These are phyloP conservation scores for Microdochium trichocladiopsis DNA, from an alignment of 2,329 filamentous ascomycete genomes.

Conservation along the genomic window DNA sequence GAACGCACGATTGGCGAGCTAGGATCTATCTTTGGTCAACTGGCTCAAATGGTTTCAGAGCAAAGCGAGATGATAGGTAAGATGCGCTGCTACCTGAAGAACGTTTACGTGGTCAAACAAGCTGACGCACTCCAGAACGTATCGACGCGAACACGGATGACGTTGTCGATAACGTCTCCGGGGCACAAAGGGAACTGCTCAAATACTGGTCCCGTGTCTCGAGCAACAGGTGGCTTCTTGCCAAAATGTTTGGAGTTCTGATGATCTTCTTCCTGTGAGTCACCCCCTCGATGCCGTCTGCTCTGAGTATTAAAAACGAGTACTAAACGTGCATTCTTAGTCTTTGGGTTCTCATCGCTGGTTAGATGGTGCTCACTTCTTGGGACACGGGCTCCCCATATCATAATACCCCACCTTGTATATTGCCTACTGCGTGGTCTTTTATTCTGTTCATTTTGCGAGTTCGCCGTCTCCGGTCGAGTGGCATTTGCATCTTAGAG, in stretches of 20 bases:
- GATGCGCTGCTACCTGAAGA: neutral
- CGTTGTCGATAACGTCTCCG: constrained; percentile 96
- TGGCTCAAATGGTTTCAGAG: constrained; percentile 94
- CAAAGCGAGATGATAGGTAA: constrained; percentile 53
- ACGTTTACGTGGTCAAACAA: neutral
- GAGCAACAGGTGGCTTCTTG: constrained; percentile 90
- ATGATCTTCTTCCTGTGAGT: constrained; percentile 83
- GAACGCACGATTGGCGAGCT: constrained; percentile 92
- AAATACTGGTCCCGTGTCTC: constrained; percentile 96
- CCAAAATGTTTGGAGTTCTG: constrained; percentile 78
- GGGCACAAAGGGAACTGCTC: constrained; percentile 87
- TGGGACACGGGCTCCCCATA: neutral
- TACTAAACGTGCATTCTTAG: constrained; percentile 17
- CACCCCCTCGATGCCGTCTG: neutral
- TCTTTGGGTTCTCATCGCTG: constrained; percentile 62
- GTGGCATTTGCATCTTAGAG: neutral
- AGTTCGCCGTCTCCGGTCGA: neutral
- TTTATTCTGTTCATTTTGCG: neutral
- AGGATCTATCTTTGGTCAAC: constrained; percentile 85
- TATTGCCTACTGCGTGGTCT: neutral
- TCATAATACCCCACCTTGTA: neutral
- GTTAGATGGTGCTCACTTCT: constrained; percentile 11
- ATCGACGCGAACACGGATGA: constrained; percentile 98
- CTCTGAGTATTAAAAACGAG: neutral
- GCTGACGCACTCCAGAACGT: constrained; percentile 45